Base-by-base conservation (phyloP, 371 early-diverging fungal species). In the Umbelopsis sp. region DNA sequence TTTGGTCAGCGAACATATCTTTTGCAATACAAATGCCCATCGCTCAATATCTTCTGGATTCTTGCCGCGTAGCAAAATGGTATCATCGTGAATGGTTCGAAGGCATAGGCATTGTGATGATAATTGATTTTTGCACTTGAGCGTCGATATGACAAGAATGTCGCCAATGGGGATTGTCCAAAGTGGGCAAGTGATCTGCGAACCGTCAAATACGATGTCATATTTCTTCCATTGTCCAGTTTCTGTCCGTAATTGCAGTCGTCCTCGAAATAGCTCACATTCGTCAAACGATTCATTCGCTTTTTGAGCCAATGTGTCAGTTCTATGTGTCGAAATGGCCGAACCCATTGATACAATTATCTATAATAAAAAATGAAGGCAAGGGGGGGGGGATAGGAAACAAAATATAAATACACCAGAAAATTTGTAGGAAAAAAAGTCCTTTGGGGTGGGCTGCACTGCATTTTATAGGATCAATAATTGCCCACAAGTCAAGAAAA, bases 151-250 rank as follows among this genome's bases (percentile, higher is more conserved):
- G 18, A 57, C 57, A 7, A 57, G 35, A 25, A 57, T 57, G 35
- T 57, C 57, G 35, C n/a, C 35, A 29, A 57, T 57, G 29, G 35
- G 57, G 35, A 57, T 29, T 35, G 57, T 57, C 57, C 57, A 57
- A 25, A 57, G 57, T 35, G 29, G 57, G 57, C 57, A 57, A 35
- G 35, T 35, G 57, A 57, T 57, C 35, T 57, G 57, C 57, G 57
- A 25, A 18, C 57, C 57, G 32, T 57, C 57, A 57, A 57, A 57
- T 29, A 29, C 32, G 12, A 57, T 57, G 29, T 57, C 57, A 57
- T 57, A 57, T 37, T 57, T 57, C 35, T 16, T 57, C 57, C 57
- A 57, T 29, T 57, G 57, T 57, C 57, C 57, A 29, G 57, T 57
- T 24, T 29, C 57, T 57, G 57, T 57, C 29, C 57, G 29, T 35